Percentiles rank a stretch among this genome's conserved stretches.
phyloP scores from a whole-genome alignment of 2,329 filamentous ascomycete species.

The Chaetomium sp. region DNA sequence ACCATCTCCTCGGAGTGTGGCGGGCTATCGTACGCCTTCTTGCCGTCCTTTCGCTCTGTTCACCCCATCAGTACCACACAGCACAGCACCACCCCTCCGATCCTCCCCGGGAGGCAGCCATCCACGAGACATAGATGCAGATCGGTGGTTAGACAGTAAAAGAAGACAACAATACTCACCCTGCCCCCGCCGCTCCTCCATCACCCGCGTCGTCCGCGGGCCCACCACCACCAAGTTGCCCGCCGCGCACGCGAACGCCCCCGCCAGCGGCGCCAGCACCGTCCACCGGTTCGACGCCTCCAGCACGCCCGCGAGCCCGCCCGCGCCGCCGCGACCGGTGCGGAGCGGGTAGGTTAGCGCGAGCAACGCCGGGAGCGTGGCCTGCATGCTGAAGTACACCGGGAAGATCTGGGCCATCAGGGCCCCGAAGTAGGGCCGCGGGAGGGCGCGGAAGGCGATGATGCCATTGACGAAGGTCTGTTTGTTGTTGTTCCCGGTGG shows the following conservation, averaged over 20 bases:
- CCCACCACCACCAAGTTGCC: constrained; percentile 72
- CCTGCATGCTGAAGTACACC: constrained; percentile 85
- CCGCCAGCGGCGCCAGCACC: constrained; percentile 68
- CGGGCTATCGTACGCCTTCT: constrained; percentile 76
- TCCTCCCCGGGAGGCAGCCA: neutral
- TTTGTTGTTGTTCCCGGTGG: neutral
- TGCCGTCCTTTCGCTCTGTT: constrained; percentile 83
- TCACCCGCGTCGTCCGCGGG: constrained; percentile 73
- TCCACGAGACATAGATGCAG: neutral
- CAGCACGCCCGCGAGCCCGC: constrained; percentile 61
- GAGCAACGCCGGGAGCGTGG: constrained; percentile 70
- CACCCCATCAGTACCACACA: neutral
- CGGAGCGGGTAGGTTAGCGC: constrained; percentile 79
- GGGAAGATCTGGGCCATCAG: constrained; percentile 84
- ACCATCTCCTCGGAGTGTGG: constrained; percentile 86
- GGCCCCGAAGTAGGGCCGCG: constrained; percentile 64
- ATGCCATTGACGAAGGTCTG: constrained; percentile 20
- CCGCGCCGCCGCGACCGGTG: constrained; percentile 46
- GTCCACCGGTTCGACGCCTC: constrained; percentile 62
- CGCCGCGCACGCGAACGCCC: constrained; percentile 70
- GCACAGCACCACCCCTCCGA: neutral
- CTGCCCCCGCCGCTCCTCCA: constrained; percentile 76
- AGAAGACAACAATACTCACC: constrained; percentile 54
- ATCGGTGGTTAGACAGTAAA: no score
- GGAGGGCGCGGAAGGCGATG: constrained; percentile 18